These are phyloP conservation scores for Neocallimastix lanati DNA, from an alignment of 192 early-diverging fungal genomes.

Conservation along the genomic window DNA sequence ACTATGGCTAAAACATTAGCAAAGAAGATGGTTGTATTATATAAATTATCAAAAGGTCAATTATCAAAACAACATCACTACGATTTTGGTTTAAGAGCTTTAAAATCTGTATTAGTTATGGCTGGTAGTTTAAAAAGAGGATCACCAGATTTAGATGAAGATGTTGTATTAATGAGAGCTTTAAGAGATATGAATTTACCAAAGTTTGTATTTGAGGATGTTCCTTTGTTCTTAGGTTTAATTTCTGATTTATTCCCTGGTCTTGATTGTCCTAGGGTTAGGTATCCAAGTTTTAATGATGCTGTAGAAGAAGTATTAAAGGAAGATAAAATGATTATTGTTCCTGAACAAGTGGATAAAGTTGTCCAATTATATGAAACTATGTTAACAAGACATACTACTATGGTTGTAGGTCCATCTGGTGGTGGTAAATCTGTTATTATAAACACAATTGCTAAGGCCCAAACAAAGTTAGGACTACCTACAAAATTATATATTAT, in stretches of 20 bases:
- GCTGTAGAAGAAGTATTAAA: conserved; percentile 34
- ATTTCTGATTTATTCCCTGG: conserved; percentile 39
- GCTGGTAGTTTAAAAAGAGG: conserved; percentile 38
- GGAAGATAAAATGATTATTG: conserved; percentile 29
- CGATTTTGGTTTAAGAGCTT: conserved; percentile 35
- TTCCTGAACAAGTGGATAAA: conserved; percentile 42
- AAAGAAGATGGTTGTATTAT: conserved; percentile 48
- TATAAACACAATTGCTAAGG: conserved; percentile 34
- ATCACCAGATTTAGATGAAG: conserved; percentile 35
- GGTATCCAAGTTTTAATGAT: conserved; percentile 44
- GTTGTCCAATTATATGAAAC: conserved; percentile 43
- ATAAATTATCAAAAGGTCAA: conserved; percentile 37
- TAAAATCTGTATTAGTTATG: conserved; percentile 43
- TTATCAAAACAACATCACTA: conserved; percentile 43
- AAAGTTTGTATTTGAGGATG: conserved; percentile 46
- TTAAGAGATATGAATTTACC: conserved; percentile 43
- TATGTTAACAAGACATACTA: conserved; percentile 37
- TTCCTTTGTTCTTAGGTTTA: conserved; percentile 34
- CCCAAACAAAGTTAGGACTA: conserved; percentile 37
- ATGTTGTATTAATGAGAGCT: conserved; percentile 40
- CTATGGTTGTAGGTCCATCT: conserved; percentile 39
- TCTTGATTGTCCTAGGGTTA: conserved; percentile 37
- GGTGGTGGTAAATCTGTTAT: conserved; percentile 42
- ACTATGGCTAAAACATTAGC: conserved; percentile 50
- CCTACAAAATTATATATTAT: conserved; percentile 33